Percentiles rank a stretch among this genome's conserved stretches.
These are phyloP conservation scores for Arbutus unedo DNA, from an alignment of 148 eudicot species.

Conservation along the genomic window DNA sequence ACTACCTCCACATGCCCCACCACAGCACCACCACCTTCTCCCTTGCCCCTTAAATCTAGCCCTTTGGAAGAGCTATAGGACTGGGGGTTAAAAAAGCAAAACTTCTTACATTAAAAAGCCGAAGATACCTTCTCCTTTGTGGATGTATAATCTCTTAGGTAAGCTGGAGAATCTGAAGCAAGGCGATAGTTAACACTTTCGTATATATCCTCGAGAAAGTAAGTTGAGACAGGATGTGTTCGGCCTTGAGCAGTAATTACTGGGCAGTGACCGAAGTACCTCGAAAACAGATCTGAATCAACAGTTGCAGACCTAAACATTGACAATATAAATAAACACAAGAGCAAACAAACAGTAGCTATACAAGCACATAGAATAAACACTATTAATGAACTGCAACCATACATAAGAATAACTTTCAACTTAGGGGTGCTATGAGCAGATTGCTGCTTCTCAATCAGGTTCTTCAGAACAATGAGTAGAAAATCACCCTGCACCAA, in stretches of 20 bases:
- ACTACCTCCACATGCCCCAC: neutral
- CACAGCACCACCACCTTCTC: slow-evolving; percentile 3
- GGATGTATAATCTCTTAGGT: slow-evolving; percentile 49
- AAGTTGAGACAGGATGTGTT: slow-evolving; percentile 88
- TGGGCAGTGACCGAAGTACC: slow-evolving; percentile 85
- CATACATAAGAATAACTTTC: slow-evolving; percentile 95
- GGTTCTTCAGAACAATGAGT: slow-evolving; percentile 73
- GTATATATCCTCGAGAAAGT: slow-evolving; percentile 85
- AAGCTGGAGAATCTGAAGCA: slow-evolving; percentile 86
- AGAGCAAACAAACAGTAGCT: slow-evolving; percentile 7
- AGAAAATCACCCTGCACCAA: slow-evolving; percentile 85
- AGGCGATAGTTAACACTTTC: slow-evolving; percentile 71
- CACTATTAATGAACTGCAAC: slow-evolving; percentile 15
- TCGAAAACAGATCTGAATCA: slow-evolving; percentile 84
- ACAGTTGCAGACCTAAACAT: slow-evolving; percentile 91
- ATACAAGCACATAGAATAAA: slow-evolving; percentile 8
- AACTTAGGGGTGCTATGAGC: slow-evolving; percentile 42
- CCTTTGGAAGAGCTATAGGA: neutral
- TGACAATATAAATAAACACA: neutral
- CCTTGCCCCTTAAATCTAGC: neutral
- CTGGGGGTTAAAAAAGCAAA: neutral
- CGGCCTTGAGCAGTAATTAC: slow-evolving; percentile 92
- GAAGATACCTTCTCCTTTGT: slow-evolving; percentile 33
- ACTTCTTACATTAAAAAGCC: neutral
- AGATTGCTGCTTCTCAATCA: slow-evolving; percentile 85